These are phyloP conservation scores for Arachis hypogaea DNA, from an alignment of 306 rosid species.

Conservation along the genomic window DNA sequence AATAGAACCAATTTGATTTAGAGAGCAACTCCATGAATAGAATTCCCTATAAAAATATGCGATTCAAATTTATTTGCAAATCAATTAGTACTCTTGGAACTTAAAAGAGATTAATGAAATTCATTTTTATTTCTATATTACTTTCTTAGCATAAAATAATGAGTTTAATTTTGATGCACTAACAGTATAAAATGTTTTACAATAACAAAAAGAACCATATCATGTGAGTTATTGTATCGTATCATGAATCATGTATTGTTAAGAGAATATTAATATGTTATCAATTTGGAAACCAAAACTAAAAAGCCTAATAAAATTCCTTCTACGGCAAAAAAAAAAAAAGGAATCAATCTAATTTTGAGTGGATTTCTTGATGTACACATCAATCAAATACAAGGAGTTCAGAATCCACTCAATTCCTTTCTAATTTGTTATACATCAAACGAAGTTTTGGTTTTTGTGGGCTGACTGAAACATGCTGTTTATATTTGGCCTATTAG, in stretches of 20 bases:
- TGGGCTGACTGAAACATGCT: neutral
- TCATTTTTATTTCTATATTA: neutral
- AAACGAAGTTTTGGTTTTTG: slow-evolving; percentile 7
- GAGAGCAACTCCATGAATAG: neutral
- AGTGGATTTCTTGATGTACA: slow-evolving; percentile 5
- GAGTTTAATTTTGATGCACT: too few species aligned
- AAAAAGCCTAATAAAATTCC: slow-evolving; percentile 15
- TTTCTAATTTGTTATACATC: neutral
- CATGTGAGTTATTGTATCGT: too few species aligned
- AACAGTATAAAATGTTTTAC: too few species aligned
- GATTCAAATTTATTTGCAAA: neutral
- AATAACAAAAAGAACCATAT: too few species aligned
- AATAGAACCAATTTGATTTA: slow-evolving; percentile 8
- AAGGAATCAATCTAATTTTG: neutral
- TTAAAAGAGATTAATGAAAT: neutral
- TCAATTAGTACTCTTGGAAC: neutral
- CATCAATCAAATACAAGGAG: neutral
- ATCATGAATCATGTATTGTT: neutral
- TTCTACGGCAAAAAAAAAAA: neutral
- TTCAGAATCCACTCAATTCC: slow-evolving; percentile 9
- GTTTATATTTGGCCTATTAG: neutral
- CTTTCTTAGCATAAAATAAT: neutral
- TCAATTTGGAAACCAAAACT: neutral
- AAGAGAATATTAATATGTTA: neutral
- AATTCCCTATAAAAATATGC: neutral